phyloP scores from a whole-genome alignment of 306 rosid genomes.

The Hylodesmum podocarpum region DNA sequence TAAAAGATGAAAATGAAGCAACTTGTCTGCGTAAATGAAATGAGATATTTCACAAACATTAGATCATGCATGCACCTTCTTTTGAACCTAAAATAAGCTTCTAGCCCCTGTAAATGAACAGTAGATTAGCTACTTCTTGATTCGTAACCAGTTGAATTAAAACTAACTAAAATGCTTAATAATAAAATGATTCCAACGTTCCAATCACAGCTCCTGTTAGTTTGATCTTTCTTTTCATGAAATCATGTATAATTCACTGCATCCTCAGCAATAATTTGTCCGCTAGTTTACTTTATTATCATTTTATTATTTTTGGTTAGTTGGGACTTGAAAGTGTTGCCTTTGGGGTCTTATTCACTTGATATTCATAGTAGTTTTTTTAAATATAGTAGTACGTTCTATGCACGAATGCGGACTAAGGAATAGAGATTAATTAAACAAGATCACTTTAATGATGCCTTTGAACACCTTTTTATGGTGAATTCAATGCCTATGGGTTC shows the following conservation, averaged over 20 bases:
- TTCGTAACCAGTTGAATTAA: neutral
- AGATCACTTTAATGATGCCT: constrained; percentile 10
- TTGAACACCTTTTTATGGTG: neutral
- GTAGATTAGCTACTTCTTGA: neutral
- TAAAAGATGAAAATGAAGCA: neutral
- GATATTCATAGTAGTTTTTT: no score
- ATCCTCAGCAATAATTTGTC: neutral
- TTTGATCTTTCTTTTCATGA: constrained; percentile 8
- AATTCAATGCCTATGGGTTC: neutral
- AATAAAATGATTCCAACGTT: neutral
- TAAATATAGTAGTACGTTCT: no score
- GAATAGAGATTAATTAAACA: neutral
- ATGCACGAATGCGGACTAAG: neutral
- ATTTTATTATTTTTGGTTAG: constrained; percentile 9
- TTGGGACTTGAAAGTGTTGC: neutral
- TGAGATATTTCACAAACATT: neutral
- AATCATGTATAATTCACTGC: neutral
- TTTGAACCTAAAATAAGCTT: neutral
- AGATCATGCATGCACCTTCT: neutral
- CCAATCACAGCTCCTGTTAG: neutral
- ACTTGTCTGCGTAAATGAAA: neutral
- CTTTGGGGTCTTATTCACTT: neutral
- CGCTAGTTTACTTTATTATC: neutral
- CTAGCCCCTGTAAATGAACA: neutral
- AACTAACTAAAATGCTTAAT: neutral